Conservation (phyloP, 345 rosid genomes). For the Hirschfeldia incana region DNA sequence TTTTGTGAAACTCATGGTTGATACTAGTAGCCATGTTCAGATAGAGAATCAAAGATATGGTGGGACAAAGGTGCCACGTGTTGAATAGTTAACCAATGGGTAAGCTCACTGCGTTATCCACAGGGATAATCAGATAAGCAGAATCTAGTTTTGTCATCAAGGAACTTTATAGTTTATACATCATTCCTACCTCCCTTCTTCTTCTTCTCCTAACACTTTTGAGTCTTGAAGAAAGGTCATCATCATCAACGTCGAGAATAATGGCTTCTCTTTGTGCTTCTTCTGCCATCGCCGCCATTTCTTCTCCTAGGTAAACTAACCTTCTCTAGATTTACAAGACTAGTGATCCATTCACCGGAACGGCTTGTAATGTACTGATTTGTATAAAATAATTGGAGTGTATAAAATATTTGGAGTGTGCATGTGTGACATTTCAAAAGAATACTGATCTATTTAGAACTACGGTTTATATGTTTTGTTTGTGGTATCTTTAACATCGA, state of each 20-base stretch:
- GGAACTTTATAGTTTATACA: slow-evolving; percentile 27
- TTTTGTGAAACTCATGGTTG: background rate
- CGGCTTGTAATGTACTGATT: background rate
- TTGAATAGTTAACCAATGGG: slow-evolving; percentile 28
- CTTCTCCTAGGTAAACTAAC: slow-evolving; percentile 66
- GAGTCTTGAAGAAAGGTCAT: slow-evolving; percentile 35
- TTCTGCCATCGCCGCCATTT: slow-evolving; percentile 75
- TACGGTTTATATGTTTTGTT: background rate
- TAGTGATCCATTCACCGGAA: slow-evolving; percentile 12
- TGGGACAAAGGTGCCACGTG: slow-evolving; percentile 29
- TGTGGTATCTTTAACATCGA: background rate
- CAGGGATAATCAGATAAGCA: slow-evolving; percentile 37
- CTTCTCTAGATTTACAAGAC: background rate
- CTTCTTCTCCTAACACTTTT: slow-evolving; percentile 27
- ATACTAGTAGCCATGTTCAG: background rate
- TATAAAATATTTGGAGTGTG: background rate
- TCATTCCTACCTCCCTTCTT: slow-evolving; percentile 14
- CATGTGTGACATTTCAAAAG: background rate
- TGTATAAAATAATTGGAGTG: background rate
- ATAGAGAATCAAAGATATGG: slow-evolving; percentile 33
- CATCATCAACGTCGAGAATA: slow-evolving; percentile 19
- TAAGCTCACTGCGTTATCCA: slow-evolving; percentile 38
- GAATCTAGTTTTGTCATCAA: slow-evolving; percentile 34
- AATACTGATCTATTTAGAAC: background rate
- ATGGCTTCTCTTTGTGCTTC: slow-evolving; percentile 96